Percentiles rank a stretch among this genome's conserved stretches.
phyloP scores from a whole-genome alignment of 2,329 filamentous ascomycete species.

The Epichloe uncinata region DNA sequence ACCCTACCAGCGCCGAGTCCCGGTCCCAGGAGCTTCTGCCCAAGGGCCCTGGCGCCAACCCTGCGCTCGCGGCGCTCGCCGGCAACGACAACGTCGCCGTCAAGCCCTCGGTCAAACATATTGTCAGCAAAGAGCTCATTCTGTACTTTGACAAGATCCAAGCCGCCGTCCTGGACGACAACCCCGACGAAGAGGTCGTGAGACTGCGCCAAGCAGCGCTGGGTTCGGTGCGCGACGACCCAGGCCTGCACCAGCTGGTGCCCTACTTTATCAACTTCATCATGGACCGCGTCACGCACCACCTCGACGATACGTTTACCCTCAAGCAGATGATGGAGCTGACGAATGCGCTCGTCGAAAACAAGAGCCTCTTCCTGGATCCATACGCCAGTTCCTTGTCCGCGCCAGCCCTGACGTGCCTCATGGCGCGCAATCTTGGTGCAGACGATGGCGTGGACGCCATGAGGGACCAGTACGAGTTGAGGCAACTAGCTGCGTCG shows the following conservation, averaged over 20 bases:
- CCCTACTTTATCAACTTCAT: slow-evolving; percentile 97
- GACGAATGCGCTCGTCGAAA: slow-evolving; percentile 70
- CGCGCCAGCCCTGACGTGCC: slow-evolving; percentile 80
- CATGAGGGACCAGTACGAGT: slow-evolving; percentile 54
- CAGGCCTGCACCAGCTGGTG: slow-evolving; percentile 85
- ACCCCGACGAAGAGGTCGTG: slow-evolving; percentile 61
- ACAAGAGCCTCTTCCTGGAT: slow-evolving; percentile 61
- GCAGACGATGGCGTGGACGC: slow-evolving; percentile 37
- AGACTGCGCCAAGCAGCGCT: slow-evolving; percentile 71
- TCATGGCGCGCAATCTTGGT: slow-evolving; percentile 67
- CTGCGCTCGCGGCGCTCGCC: slow-evolving; percentile 65
- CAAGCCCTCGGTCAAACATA: slow-evolving; percentile 88
- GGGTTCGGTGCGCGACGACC: slow-evolving; percentile 74
- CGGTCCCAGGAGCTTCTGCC: slow-evolving; percentile 74
- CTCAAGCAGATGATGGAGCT: slow-evolving; percentile 89
- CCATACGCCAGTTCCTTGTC: slow-evolving; percentile 54
- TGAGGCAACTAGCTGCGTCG: slow-evolving; percentile 74
- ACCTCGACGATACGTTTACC: slow-evolving; percentile 77
- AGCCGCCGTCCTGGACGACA: slow-evolving; percentile 74
- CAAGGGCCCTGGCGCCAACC: slow-evolving; percentile 81
- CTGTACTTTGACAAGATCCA: slow-evolving; percentile 96
- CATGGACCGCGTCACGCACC: slow-evolving; percentile 89
- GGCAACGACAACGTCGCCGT: slow-evolving; percentile 74
- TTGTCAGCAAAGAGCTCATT: slow-evolving; percentile 89
- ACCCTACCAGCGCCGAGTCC: slow-evolving; percentile 76